Conservation (phyloP, 1,284 basidiomycete species). For the Grifola frondosa region DNA sequence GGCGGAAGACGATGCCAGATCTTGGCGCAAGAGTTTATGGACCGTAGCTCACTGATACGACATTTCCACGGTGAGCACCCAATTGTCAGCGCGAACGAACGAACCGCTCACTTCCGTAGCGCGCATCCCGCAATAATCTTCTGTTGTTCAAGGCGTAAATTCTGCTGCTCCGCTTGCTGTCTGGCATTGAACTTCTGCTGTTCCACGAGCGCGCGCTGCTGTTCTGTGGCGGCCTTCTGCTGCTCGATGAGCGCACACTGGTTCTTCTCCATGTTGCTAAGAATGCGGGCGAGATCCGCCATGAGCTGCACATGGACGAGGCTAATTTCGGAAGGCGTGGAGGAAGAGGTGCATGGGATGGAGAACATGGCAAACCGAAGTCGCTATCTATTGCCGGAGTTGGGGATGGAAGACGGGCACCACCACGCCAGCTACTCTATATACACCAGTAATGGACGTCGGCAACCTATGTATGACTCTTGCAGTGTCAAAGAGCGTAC, state of each 20-base stretch:
- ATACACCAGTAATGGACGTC: no score
- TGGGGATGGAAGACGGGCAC: no score
- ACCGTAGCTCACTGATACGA: constrained; percentile 7
- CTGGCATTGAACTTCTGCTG: background rate
- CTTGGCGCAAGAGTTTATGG: constrained; percentile 5
- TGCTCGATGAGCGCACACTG: constrained; percentile 6
- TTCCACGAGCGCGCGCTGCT: constrained; percentile 4
- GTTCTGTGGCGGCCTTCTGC: constrained; percentile 5
- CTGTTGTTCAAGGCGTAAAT: constrained; percentile 7
- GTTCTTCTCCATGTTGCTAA: background rate
- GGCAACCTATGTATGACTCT: no score
- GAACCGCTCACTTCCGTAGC: constrained; percentile 5
- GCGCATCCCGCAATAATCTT: background rate
- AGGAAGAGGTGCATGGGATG: no score
- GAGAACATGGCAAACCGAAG: no score
- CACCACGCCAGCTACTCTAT: no score
- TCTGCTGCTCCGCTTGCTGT: constrained; percentile 4
- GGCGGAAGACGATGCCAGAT: constrained; percentile 6
- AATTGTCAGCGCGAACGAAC: background rate
- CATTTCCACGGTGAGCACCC: no score
- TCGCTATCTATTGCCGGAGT: no score
- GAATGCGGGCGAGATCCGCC: constrained; percentile 5
- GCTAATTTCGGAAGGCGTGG: background rate
- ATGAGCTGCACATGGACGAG: constrained; percentile 1
- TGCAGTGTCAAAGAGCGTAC: no score